Percentiles rank a stretch among this genome's conserved stretches.
Conservation (phyloP, 768 basidiomycete species). For the Pisolithus sp. region DNA sequence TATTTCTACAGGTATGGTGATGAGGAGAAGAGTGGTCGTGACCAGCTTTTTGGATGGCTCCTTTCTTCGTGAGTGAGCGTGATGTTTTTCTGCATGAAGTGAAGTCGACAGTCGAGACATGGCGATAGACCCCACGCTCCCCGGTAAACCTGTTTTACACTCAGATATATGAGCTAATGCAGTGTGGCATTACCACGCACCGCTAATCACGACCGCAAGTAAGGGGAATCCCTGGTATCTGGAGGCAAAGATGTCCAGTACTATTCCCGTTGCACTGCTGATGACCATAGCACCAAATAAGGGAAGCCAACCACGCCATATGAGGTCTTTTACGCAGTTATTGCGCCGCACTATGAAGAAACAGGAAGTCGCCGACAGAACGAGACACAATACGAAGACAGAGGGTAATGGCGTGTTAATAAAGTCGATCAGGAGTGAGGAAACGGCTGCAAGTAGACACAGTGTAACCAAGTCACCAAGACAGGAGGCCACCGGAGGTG, state of each 20-base stretch:
- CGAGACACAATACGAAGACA: slow-evolving; percentile 42
- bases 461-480: slow-evolving; percentile 92
- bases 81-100: slow-evolving; percentile 47
- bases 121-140: slow-evolving; percentile 85
- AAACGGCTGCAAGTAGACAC: slow-evolving; percentile 69
- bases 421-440: slow-evolving; percentile 61
- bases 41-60: slow-evolving; percentile 45
- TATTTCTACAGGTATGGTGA: slow-evolving; percentile 77
- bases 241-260: slow-evolving; percentile 85
- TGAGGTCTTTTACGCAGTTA: slow-evolving; percentile 58
- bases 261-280: slow-evolving; percentile 82
- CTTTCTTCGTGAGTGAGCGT: slow-evolving; percentile 1
- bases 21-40: slow-evolving; percentile 60
- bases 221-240: slow-evolving; percentile 84
- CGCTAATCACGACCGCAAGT: slow-evolving; percentile 82
- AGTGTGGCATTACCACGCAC: slow-evolving; percentile 32
- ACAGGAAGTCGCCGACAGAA: slow-evolving; percentile 46
- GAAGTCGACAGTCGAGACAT: slow-evolving; percentile 88
- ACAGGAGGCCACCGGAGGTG: slow-evolving; percentile 88
- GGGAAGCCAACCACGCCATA: slow-evolving; percentile 85
- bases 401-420: slow-evolving; percentile 63
- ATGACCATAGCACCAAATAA: slow-evolving; percentile 88
- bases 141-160: slow-evolving; percentile 59
- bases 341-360: slow-evolving; percentile 58
- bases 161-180: not conserved